A percentile compares a stretch with the other conserved stretches of the same genome.
Conservation (phyloP, 2,329 filamentous ascomycete genomes). For the Penicillium polonicum region DNA sequence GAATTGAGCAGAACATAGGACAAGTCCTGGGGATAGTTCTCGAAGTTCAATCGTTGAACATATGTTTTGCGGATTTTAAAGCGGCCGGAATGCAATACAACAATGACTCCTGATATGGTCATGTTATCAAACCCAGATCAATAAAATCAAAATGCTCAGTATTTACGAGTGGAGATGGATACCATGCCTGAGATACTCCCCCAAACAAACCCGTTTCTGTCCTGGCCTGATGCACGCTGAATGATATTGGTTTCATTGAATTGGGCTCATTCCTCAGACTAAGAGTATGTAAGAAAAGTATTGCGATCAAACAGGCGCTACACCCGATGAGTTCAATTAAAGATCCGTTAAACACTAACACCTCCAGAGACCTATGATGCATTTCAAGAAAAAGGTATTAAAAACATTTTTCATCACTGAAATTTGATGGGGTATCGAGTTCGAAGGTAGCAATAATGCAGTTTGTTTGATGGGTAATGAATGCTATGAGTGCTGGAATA, state of each 20-base stretch:
- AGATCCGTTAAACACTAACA: not conserved
- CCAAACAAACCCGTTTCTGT: not conserved
- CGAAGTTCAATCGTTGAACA: no score
- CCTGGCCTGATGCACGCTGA: not conserved
- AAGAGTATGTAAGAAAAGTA: not conserved
- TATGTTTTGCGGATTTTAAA: no score
- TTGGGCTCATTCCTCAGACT: not conserved
- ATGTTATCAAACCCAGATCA: no score
- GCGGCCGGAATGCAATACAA: no score
- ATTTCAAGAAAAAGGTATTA: not conserved
- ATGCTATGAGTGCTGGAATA: not conserved
- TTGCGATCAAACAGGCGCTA: not conserved
- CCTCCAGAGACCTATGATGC: not conserved
- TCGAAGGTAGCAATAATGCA: not conserved
- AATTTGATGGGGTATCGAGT: conserved; percentile 2
- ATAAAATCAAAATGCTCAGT: no score
- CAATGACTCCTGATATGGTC: no score
- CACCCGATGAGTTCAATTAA: not conserved
- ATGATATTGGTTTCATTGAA: not conserved
- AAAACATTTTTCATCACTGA: not conserved
- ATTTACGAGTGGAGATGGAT: no score
- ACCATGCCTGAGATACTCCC: not conserved
- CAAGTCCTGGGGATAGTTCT: no score
- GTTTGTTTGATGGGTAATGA: not conserved
- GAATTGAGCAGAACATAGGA: no score